Evolutionary conservation across 2,329 filamentous ascomycete species (phyloP), one percentile per base, ranked within the genome.

Genomic region (Diplodia corticola): DNA sequence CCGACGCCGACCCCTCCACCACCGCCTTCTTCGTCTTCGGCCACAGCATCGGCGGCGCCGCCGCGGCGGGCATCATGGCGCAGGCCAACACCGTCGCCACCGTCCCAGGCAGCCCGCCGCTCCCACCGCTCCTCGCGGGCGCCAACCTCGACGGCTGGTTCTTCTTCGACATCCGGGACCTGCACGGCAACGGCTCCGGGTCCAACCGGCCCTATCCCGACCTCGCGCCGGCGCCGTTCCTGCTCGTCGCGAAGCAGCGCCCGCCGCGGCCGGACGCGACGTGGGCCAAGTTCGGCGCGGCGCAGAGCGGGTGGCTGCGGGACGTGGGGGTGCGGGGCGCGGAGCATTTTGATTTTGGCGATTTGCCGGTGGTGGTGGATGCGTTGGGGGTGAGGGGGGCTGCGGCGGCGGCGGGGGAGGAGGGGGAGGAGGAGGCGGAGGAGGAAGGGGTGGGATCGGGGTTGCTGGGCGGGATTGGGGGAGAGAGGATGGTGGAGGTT

Each of bases 291-390:
- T 75, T 75, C 24, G 68, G 68, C 4, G 37, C 49, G 1, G 70
- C 69, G 26, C 70, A 73, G 63, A 66, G 68, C 13, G 72, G 71
- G 7, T 33, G 30, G 30, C 2, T 33, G 49, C 64, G 30, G 7
- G 30, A 33, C 2, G 6, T 33, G 7, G 30, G 7, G 30, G 30
- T 33, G 30, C 1, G 30, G 30, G 7, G 30, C 7, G 30, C 30
- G 30, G 2, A 30, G 17, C 73, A 75, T 61, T 67, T 70, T 17
- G 70, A 73, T 28, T 73, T 70, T 44, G 66, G 69, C 13, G 73
- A 75, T 67, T 20, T 75, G 15, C 65, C 67, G 22, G 49, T 69
- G 13, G 72, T 72, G 70, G 69, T 73, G 0, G 72, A 75, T 64
- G 50, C 72, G 10, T 64, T 70, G 35, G 71, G 69, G 15, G 24